These are phyloP conservation scores for Orbilia oligospora DNA, from an alignment of 2,329 filamentous ascomycete genomes.

Conservation along the genomic window DNA sequence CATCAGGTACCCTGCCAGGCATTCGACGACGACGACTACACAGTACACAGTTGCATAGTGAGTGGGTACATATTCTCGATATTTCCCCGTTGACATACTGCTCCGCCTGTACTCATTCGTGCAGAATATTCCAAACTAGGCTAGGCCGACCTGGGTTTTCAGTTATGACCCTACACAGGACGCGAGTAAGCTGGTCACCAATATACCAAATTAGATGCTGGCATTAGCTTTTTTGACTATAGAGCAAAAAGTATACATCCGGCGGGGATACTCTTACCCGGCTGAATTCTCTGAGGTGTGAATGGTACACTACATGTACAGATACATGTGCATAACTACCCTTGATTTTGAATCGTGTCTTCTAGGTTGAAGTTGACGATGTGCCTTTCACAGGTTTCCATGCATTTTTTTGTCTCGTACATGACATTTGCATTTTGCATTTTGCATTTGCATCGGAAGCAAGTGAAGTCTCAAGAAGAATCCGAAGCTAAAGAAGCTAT, in stretches of 20 bases:
- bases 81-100: neutral
- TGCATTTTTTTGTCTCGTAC: constrained; percentile 7
- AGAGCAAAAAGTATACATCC: constrained; percentile 3
- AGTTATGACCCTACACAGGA: constrained; percentile 14
- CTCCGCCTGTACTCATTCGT: constrained; percentile 23
- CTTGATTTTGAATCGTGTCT: constrained; percentile 21
- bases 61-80: constrained; percentile 21
- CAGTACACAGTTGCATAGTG: too few relatives aligned
- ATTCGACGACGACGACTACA: constrained; percentile 16
- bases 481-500: neutral
- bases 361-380: constrained; percentile 1
- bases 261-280: constrained; percentile 10
- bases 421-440: constrained; percentile 3
- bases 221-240: neutral
- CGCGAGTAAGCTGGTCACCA: constrained; percentile 12
- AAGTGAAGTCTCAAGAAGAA: neutral
- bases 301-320: constrained; percentile 6
- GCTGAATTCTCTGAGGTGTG: constrained; percentile 1
- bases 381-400: constrained; percentile 1
- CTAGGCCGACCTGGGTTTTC: neutral
- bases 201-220: neutral
- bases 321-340: neutral
- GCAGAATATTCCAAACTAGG: constrained; percentile 21
- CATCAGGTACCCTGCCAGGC: constrained; percentile 32
- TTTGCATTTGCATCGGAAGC: constrained; percentile 10